Conservation (phyloP, 1,284 basidiomycete species). For the Ustilago xerochloae region DNA sequence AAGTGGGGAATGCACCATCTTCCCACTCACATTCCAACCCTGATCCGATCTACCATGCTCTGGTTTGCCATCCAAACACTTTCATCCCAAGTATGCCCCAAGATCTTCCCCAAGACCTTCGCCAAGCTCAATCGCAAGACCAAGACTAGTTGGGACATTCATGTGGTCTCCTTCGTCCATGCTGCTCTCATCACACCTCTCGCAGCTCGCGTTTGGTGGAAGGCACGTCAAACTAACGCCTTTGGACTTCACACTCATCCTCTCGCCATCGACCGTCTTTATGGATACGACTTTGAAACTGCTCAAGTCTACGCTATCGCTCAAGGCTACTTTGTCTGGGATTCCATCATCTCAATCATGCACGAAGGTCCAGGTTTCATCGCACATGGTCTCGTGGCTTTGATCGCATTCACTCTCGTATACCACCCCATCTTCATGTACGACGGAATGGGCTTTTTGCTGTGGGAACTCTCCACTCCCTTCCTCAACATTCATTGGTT, state of each 20-base stretch:
- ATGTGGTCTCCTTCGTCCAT: conserved; percentile 65
- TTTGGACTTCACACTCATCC: conserved; percentile 39
- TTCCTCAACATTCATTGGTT: conserved; percentile 70
- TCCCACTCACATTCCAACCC: conserved; percentile 58
- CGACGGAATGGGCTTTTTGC: conserved; percentile 67
- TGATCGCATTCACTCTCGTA: conserved; percentile 62
- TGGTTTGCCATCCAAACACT: conserved; percentile 65
- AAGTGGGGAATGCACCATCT: conserved; percentile 57
- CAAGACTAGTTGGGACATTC: conserved; percentile 67
- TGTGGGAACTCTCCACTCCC: conserved; percentile 68
- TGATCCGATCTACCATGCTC: conserved; percentile 58
- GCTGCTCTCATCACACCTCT: conserved; percentile 58
- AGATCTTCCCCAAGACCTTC: conserved; percentile 63
- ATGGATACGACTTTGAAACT: conserved; percentile 60
- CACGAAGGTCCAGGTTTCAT: conserved; percentile 69
- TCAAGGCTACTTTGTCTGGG: conserved; percentile 66
- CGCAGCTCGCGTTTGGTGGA: conserved; percentile 52
- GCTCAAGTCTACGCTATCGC: conserved; percentile 62
- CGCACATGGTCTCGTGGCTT: conserved; percentile 66
- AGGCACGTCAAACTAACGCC: conserved; percentile 44
- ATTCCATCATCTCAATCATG: conserved; percentile 62
- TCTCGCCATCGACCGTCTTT: conserved; percentile 56
- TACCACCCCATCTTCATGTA: conserved; percentile 68
- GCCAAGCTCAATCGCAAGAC: conserved; percentile 58
- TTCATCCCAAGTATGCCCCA: conserved; percentile 58